A percentile compares a stretch with the other conserved stretches of the same genome.
Conservation (phyloP, 768 basidiomycete genomes). For the Trametes cubensis region DNA sequence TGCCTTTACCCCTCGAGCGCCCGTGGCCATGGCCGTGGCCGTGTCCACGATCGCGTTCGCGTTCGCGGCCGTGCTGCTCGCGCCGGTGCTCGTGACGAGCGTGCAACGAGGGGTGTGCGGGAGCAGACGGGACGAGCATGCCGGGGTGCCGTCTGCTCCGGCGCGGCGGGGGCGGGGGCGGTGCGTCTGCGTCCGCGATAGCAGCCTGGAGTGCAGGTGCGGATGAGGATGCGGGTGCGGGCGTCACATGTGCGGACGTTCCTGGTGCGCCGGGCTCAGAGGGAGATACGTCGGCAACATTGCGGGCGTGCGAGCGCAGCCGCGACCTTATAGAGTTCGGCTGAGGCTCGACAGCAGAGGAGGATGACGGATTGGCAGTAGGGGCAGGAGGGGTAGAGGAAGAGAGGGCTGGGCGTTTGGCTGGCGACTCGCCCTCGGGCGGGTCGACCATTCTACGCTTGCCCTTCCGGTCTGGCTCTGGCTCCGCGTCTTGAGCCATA, state of each 20-base stretch:
- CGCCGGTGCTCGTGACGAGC: too few species aligned
- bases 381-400: neutral
- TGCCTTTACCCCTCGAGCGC: conserved; percentile 36
- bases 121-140: neutral
- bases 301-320: conserved; percentile 50
- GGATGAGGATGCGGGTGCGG: conserved; percentile 6
- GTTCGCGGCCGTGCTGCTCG: too few species aligned
- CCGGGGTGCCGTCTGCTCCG: neutral
- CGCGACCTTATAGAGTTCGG: conserved; percentile 57
- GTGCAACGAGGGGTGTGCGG: too few species aligned
- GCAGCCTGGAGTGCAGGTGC: neutral
- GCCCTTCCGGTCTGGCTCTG: conserved; percentile 16
- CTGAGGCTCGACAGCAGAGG: conserved; percentile 14
- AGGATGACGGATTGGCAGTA: neutral
- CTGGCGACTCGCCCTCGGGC: conserved; percentile 6
- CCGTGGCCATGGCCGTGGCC: neutral
- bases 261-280: neutral
- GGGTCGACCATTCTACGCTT: conserved; percentile 24
- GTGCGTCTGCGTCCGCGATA: neutral
- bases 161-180: neutral
- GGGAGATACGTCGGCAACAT: conserved; percentile 19
- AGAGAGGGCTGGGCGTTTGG: conserved; percentile 14
- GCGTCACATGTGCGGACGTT: conserved; percentile 15
- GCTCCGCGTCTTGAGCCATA: conserved; percentile 22
- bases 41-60: neutral